Evolutionary conservation across 345 rosid species (phyloP), one percentile per base, ranked within the genome.

Genomic region (Chamaenerion angustifolium): DNA sequence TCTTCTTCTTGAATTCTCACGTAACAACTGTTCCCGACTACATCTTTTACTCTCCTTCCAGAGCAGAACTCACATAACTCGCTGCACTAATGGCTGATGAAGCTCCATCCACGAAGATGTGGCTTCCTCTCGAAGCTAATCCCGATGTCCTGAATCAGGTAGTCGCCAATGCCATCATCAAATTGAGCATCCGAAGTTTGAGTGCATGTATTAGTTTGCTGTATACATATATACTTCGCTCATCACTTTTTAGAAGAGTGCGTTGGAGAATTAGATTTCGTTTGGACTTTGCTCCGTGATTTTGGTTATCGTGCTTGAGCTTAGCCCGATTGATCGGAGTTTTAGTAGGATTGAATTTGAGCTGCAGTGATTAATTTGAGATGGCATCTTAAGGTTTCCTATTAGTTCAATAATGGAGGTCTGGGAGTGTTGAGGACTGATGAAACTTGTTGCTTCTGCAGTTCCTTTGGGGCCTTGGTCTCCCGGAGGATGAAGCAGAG

Each of bases 111-210:
- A 63, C 85, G 46, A 83, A 84, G 77, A 68, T 79, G 67, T 87
- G 98, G 98, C 98, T 92, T 75, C 98, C 96, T 63, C 88, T 92
- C 40, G 98, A 92, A 76, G 95, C 98, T 61, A 92, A 92, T 51
- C 98, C 96, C 5, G 89, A 87, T 13, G 82, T 92, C 46, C 87
- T 92, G 89, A 87, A 87, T 73, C 98, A 87, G 98, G 98, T 81
- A 23, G 25, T 27, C 48, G 13, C 2, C n/a, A n/a, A n/a, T n/a
- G n/a, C 14, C 51, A 3, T 8, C 48, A n/a, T 7, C 21, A 31
- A 31, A 31, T 31, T 1, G 37, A 31, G 37, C 8, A 31, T 31
- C 37, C 6, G 37, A 12, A 13, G 40, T 17, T 51, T 25, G 19
- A 21, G 2, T 21, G 25, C 25, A 21, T 21, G 25, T 21, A 4